phyloP scores from a whole-genome alignment of 768 basidiomycete genomes.

The Boletus eberwhitei region DNA sequence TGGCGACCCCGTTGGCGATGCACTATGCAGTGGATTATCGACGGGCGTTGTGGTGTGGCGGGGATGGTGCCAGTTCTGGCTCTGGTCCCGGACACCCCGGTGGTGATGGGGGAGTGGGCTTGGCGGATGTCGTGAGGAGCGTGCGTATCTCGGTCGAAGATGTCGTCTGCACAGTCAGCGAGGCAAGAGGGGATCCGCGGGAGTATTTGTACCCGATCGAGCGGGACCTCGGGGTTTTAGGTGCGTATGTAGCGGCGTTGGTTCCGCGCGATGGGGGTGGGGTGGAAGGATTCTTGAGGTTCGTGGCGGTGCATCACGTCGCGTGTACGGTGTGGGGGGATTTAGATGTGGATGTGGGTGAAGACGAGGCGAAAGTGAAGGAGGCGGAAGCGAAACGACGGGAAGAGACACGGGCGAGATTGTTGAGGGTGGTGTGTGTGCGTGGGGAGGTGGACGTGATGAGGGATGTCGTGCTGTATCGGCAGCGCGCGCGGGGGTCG shows the following conservation, averaged over 20 bases:
- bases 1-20: conserved; percentile 77
- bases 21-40: conserved; percentile 80
- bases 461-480: conserved; percentile 55
- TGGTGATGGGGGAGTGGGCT: not conserved
- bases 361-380: conserved; percentile 14
- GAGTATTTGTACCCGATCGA: conserved; percentile 77
- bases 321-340: conserved; percentile 75
- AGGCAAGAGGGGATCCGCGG: conserved; percentile 35
- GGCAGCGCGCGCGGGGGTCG: conserved; percentile 38
- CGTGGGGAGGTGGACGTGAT: conserved; percentile 49
- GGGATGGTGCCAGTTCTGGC: conserved; percentile 28
- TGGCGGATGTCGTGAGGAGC: conserved; percentile 42
- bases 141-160: conserved; percentile 50
- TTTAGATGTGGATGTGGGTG: not conserved
- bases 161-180: conserved; percentile 36
- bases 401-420: conserved; percentile 32
- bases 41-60: conserved; percentile 80
- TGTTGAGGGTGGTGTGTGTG: conserved; percentile 50
- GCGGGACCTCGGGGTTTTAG: conserved; percentile 54
- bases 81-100: not conserved
- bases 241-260: conserved; percentile 55
- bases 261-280: conserved; percentile 30
- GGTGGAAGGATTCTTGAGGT: conserved; percentile 55
- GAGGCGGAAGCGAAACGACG: conserved; percentile 31
- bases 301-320: conserved; percentile 77